Conservation (phyloP, 805 yeast genomes). For the Starmerella asiatica region DNA sequence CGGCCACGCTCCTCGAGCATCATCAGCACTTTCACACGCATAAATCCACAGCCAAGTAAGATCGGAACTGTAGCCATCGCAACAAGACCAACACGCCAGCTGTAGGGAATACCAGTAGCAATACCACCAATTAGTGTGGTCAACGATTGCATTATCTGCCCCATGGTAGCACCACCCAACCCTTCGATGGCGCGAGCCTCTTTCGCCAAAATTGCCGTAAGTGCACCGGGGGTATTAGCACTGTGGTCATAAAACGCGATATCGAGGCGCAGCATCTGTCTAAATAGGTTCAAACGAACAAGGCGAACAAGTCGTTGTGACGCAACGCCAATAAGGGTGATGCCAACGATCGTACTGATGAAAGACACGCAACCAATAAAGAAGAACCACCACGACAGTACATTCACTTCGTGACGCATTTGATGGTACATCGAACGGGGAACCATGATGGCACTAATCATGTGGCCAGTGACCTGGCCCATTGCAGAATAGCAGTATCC, state of each 20-base stretch:
- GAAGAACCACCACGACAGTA: slow-evolving; percentile 26
- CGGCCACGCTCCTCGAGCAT: slow-evolving; percentile 29
- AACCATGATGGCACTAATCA: slow-evolving; percentile 27
- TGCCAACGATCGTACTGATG: slow-evolving; percentile 19
- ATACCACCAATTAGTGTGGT: slow-evolving; percentile 31
- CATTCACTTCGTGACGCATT: slow-evolving; percentile 29
- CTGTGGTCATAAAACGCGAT: slow-evolving; percentile 28
- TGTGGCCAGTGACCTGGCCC: slow-evolving; percentile 29
- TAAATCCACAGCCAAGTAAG: slow-evolving; percentile 30
- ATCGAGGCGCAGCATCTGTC: slow-evolving; percentile 29
- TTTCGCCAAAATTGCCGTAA: slow-evolving; percentile 29
- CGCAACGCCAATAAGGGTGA: slow-evolving; percentile 21
- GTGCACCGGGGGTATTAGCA: slow-evolving; percentile 29
- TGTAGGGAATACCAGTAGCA: slow-evolving; percentile 29
- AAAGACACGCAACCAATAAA: slow-evolving; percentile 27
- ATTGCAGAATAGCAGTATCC: slow-evolving; percentile 31
- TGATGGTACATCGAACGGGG: slow-evolving; percentile 22
- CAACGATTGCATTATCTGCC: slow-evolving; percentile 28
- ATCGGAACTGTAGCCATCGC: slow-evolving; percentile 30
- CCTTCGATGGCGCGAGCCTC: slow-evolving; percentile 32
- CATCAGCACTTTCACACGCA: slow-evolving; percentile 27
- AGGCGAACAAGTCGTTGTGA: slow-evolving; percentile 26
- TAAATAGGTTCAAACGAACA: slow-evolving; percentile 25
- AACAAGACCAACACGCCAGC: slow-evolving; percentile 32
- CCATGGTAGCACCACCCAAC: slow-evolving; percentile 31